Evolutionary conservation across 306 rosid genomes (phyloP).

Genomic region (Cucumis hystrix): DNA sequence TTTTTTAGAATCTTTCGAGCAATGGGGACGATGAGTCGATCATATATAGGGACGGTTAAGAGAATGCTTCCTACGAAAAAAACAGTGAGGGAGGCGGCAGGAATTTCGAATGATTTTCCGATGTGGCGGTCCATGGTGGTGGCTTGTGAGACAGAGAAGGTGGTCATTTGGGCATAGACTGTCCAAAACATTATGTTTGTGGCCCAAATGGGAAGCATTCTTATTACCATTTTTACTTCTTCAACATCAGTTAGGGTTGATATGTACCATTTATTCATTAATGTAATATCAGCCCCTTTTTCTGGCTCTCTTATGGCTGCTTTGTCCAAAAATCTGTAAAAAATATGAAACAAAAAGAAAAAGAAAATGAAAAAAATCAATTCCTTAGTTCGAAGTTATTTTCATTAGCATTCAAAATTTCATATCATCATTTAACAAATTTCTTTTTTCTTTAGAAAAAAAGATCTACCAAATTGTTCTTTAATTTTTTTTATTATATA

Average conservation of each 20-base stretch:
- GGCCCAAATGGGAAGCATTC: slow-evolving; percentile 92
- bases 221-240: slow-evolving; percentile 57
- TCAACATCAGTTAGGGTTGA: slow-evolving; percentile 73
- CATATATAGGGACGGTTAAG: slow-evolving; percentile 65
- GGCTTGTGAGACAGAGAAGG: slow-evolving; percentile 89
- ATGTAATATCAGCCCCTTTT: background rate
- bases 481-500: too few relatives aligned
- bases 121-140: slow-evolving; percentile 74
- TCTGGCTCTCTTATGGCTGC: slow-evolving; percentile 46
- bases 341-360: background rate
- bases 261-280: slow-evolving; percentile 42
- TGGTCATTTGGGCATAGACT: slow-evolving; percentile 80
- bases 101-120: slow-evolving; percentile 57
- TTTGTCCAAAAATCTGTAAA: slow-evolving; percentile 70
- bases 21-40: slow-evolving; percentile 35
- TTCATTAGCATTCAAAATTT: background rate
- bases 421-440: background rate
- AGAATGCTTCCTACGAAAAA: slow-evolving; percentile 81
- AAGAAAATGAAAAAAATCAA: too few relatives aligned
- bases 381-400: background rate
- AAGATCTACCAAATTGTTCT: too few relatives aligned
- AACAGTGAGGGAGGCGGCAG: slow-evolving; percentile 59
- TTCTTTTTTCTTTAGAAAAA: too few relatives aligned
- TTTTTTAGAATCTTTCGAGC: background rate
- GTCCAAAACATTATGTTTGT: slow-evolving; percentile 82